phyloP scores from a whole-genome alignment of 768 basidiomycete species.

The Boletus vermiculosoides region DNA sequence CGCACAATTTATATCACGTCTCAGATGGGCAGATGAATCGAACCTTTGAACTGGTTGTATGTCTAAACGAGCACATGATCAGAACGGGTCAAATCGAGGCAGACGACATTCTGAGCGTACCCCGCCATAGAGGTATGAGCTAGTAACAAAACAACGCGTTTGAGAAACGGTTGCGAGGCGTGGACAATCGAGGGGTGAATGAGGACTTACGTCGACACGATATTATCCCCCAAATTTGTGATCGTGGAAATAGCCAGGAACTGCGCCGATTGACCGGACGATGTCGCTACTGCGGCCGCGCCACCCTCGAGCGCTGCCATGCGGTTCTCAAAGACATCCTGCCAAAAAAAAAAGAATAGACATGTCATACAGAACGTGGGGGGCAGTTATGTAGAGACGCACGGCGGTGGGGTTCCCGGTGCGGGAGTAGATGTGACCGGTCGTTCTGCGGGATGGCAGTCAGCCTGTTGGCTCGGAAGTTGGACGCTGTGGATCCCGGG shows the following conservation, averaged over 20 bases:
- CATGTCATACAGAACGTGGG: background rate
- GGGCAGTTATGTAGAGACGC: conserved; percentile 18
- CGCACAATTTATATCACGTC: background rate
- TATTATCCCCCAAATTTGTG: conserved; percentile 60
- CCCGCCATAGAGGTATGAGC: conserved; percentile 60
- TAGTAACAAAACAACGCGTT: conserved; percentile 13
- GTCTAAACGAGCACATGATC: conserved; percentile 36
- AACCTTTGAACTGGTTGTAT: conserved; percentile 65
- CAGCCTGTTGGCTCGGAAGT: background rate
- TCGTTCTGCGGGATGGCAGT: conserved; percentile 26
- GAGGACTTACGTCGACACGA: conserved; percentile 51
- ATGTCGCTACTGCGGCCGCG: conserved; percentile 51
- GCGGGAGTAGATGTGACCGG: conserved; percentile 54
- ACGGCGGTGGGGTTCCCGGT: conserved; percentile 58
- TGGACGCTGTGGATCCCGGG: too few species aligned
- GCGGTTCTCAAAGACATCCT: conserved; percentile 67
- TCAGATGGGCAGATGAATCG: background rate
- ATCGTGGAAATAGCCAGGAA: conserved; percentile 57
- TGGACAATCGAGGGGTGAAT: background rate
- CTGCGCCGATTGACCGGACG: conserved; percentile 64
- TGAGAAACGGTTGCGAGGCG: background rate
- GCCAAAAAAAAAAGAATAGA: background rate
- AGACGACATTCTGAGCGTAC: conserved; percentile 33
- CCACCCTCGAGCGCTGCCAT: conserved; percentile 67
- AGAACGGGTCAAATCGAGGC: background rate